These are phyloP conservation scores for Eucalyptus paniculata DNA, from an alignment of 345 rosid genomes.

Conservation along the genomic window DNA sequence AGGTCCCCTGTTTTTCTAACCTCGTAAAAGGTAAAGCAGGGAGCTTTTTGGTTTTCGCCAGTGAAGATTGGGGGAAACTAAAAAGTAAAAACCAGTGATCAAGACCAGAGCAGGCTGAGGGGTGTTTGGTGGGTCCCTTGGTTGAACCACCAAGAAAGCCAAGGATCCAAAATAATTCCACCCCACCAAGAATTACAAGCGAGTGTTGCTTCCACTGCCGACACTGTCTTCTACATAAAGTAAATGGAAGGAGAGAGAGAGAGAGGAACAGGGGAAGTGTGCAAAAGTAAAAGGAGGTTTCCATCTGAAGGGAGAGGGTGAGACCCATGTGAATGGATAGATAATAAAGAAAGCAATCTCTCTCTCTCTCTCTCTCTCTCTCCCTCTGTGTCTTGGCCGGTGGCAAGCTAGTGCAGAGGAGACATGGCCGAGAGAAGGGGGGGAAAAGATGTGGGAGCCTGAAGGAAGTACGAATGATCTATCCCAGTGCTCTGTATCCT, in stretches of 20 bases:
- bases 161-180: neutral
- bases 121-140: neutral
- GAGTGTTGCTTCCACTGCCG: constrained; percentile 7
- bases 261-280: neutral
- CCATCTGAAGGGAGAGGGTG: neutral
- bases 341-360: neutral
- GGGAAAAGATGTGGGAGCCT: neutral
- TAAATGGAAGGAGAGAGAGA: neutral
- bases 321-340: neutral
- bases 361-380: neutral
- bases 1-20: neutral
- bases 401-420: neutral
- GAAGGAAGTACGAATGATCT: neutral
- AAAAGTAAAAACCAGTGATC: neutral
- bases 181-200: neutral
- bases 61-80: neutral
- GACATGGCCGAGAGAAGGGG: neutral
- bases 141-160: neutral
- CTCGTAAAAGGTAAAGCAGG: neutral
- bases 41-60: neutral
- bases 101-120: neutral
- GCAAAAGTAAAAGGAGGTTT: neutral
- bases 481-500: neutral
- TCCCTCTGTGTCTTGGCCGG: neutral
- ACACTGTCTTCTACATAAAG: constrained; percentile 10